These are phyloP conservation scores for Xylariaceae sp. DNA, from an alignment of 2,329 filamentous ascomycete genomes.

Conservation along the genomic window DNA sequence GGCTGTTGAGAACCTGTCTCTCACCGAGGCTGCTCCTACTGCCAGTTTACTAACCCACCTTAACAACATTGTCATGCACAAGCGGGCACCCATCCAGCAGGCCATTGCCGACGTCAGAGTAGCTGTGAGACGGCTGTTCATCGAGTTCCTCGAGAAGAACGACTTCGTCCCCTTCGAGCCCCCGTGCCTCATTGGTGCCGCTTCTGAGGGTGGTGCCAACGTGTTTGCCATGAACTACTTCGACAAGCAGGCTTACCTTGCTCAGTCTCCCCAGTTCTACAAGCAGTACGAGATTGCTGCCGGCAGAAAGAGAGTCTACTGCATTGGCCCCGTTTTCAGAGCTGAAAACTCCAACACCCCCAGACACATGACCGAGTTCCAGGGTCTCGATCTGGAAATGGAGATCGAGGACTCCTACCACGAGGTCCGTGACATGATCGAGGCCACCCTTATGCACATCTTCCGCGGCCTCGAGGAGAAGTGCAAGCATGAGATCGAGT, in stretches of 20 bases:
- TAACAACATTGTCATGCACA: conserved; percentile 88
- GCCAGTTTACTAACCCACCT: conserved; percentile 80
- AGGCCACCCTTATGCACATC: conserved; percentile 70
- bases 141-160: conserved; percentile 68
- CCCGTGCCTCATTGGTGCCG: conserved; percentile 81
- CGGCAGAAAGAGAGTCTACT: conserved; percentile 70
- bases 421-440: conserved; percentile 67
- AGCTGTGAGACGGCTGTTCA: conserved; percentile 65
- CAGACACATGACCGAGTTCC: conserved; percentile 83
- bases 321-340: conserved; percentile 75
- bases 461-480: conserved; percentile 66
- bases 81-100: conserved; percentile 85
- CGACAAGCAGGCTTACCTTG: conserved; percentile 71
- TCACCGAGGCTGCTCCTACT: conserved; percentile 49
- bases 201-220: conserved; percentile 87
- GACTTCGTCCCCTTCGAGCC: conserved; percentile 83
- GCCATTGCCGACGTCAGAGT: conserved; percentile 57
- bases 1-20: conserved; percentile 38
- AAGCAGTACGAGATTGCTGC: conserved; percentile 83
- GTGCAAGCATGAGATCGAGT: conserved; percentile 66
- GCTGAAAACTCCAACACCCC: conserved; percentile 84
- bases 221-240: conserved; percentile 92
- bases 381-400: conserved; percentile 85
- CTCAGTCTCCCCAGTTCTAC: conserved; percentile 79
- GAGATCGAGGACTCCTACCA: conserved; percentile 74